These are phyloP conservation scores for Thelonectria rubi DNA, from an alignment of 2,329 filamentous ascomycete species.

Conservation along the genomic window DNA sequence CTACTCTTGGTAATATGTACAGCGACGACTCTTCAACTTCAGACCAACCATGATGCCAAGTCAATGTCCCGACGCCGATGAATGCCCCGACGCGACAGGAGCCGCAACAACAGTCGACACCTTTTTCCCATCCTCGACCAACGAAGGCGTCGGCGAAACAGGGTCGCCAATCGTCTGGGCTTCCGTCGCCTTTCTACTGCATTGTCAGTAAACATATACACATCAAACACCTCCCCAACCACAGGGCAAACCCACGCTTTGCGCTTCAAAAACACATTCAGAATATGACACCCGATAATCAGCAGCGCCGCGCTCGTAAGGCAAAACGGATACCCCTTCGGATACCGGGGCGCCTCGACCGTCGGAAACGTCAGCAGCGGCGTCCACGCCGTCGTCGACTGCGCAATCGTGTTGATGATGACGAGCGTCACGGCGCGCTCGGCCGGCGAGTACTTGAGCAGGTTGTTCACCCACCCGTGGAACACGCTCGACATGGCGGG, in stretches of 20 bases:
- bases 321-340: conserved; percentile 53
- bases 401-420: conserved; percentile 61
- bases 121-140: conserved; percentile 15
- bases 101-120: background rate
- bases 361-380: conserved; percentile 60
- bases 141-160: conserved; percentile 10
- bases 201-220: background rate
- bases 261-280: conserved; percentile 35
- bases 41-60: too few species aligned
- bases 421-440: conserved; percentile 61
- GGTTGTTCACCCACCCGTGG: conserved; percentile 64
- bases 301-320: conserved; percentile 47
- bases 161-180: background rate
- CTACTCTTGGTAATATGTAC: background rate
- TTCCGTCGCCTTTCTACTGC: background rate
- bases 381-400: conserved; percentile 66
- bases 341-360: conserved; percentile 53
- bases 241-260: conserved; percentile 33
- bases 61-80: background rate
- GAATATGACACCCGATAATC: conserved; percentile 39
- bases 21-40: background rate
- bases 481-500: conserved; percentile 63
- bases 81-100: background rate
- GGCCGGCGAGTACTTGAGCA: conserved; percentile 55
- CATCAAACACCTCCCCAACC: too few species aligned